These are phyloP conservation scores for Selaginella moellendorffii DNA, from an alignment of 75 land plant genomes.

Conservation along the genomic window DNA sequence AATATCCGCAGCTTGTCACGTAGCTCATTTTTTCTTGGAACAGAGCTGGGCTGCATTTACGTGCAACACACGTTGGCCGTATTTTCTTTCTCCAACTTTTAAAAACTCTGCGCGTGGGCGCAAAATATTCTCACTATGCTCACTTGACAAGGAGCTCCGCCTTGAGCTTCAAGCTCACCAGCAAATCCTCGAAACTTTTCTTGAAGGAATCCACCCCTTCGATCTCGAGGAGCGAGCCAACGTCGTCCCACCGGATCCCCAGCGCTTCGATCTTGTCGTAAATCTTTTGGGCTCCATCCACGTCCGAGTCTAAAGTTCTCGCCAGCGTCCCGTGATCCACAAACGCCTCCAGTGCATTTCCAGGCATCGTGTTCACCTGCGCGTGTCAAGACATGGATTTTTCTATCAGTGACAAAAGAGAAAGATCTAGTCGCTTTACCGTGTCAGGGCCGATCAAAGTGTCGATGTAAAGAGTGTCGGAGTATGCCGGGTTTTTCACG, in stretches of 20 bases:
- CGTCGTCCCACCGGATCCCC: slow-evolving; percentile 76
- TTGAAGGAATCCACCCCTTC: slow-evolving; percentile 89
- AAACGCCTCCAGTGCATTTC: slow-evolving; percentile 77
- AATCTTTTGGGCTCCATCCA: slow-evolving; percentile 64
- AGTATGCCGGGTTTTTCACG: slow-evolving; percentile 93
- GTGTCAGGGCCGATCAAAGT: slow-evolving; percentile 98
- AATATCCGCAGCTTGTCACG: too few relatives aligned
- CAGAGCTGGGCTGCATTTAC: too few relatives aligned
- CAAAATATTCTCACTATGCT: too few relatives aligned
- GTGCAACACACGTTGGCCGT: too few relatives aligned
- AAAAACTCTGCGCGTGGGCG: too few relatives aligned
- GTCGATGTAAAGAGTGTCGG: slow-evolving; percentile 80
- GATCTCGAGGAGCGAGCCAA: slow-evolving; percentile 59
- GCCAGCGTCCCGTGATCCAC: slow-evolving; percentile 73
- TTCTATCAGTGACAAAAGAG: too few relatives aligned
- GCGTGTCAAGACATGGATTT: neutral
- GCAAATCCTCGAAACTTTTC: slow-evolving; percentile 82
- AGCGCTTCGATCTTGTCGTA: slow-evolving; percentile 61
- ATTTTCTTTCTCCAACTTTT: too few relatives aligned
- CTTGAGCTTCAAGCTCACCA: slow-evolving; percentile 53
- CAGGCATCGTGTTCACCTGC: slow-evolving; percentile 98
- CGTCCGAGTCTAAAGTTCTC: slow-evolving; percentile 74
- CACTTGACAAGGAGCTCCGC: slow-evolving; percentile 58
- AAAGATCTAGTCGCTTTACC: too few relatives aligned
- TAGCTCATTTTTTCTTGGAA: too few relatives aligned